Evolutionary conservation across 1,139 yeast species (phyloP).

Genomic region (Scheffersomyces segobiensis): DNA sequence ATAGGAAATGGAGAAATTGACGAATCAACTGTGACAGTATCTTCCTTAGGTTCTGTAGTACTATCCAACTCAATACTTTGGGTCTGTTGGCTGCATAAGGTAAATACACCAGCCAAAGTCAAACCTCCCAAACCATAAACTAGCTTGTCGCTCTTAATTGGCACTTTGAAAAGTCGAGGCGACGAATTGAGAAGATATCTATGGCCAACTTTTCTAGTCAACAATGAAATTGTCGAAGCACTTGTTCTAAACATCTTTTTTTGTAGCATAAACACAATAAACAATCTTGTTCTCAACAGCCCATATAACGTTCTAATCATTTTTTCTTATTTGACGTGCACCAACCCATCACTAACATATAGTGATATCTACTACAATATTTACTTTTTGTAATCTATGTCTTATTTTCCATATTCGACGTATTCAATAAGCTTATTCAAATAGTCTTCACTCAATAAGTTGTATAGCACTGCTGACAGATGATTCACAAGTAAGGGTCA

Average conservation of each 20-base stretch:
- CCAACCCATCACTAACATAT: no score
- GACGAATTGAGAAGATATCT: neutral
- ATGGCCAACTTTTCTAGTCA: neutral
- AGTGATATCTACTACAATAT: neutral
- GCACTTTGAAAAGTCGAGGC: neutral
- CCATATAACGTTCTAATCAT: no score
- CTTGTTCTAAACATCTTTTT: neutral
- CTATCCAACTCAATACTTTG: slow-evolving; percentile 9
- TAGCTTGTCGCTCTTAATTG: neutral
- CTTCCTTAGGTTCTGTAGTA: slow-evolving; percentile 2
- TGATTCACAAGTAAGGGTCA: slow-evolving; percentile 35
- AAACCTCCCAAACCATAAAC: neutral
- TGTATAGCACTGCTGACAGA: slow-evolving; percentile 21
- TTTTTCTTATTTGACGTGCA: neutral
- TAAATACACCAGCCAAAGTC: neutral
- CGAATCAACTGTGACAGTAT: slow-evolving; percentile 45
- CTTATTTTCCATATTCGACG: neutral
- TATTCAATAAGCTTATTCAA: neutral
- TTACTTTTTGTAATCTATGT: no score
- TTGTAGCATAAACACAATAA: neutral
- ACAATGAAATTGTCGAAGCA: neutral
- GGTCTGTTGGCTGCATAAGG: neutral
- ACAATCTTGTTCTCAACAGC: no score
- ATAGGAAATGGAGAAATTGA: slow-evolving; percentile 55
- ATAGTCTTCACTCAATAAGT: neutral